These are phyloP conservation scores for Harringtonia lauricola DNA, from an alignment of 2,329 filamentous ascomycete genomes.

Conservation along the genomic window DNA sequence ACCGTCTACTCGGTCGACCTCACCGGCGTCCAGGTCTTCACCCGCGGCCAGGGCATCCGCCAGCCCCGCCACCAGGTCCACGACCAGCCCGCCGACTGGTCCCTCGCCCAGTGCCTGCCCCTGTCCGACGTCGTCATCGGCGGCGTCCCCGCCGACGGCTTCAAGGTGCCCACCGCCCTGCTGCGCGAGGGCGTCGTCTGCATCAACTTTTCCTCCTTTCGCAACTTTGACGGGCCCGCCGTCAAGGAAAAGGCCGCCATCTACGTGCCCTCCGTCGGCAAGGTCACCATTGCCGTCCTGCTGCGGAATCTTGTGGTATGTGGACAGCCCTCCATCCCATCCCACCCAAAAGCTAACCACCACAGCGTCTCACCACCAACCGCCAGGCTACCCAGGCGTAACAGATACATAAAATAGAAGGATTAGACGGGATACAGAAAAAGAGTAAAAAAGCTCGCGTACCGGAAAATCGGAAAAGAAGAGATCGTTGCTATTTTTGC, in stretches of 20 bases:
- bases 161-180: slow-evolving; percentile 77
- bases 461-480: too few species aligned
- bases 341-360: too few species aligned
- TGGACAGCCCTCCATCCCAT: too few species aligned
- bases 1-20: slow-evolving; percentile 93
- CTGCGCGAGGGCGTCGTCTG: slow-evolving; percentile 90
- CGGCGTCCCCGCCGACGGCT: slow-evolving; percentile 78
- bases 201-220: slow-evolving; percentile 94
- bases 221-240: slow-evolving; percentile 77
- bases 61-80: slow-evolving; percentile 78
- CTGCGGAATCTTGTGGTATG: slow-evolving; percentile 75
- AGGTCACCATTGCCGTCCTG: slow-evolving; percentile 90
- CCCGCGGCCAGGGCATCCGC: slow-evolving; percentile 75
- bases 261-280: slow-evolving; percentile 93
- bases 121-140: slow-evolving; percentile 91
- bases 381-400: slow-evolving; percentile 4
- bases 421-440: too few species aligned
- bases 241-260: slow-evolving; percentile 95
- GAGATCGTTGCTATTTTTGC: too few species aligned
- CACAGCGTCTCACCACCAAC: slow-evolving; percentile 8
- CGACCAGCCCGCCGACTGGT: slow-evolving; percentile 65
- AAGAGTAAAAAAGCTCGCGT: neutral
- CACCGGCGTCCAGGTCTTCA: slow-evolving; percentile 85
- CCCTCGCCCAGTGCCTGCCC: slow-evolving; percentile 68
- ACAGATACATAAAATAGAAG: too few species aligned